Percentiles rank a stretch among this genome's conserved stretches.
Conservation (phyloP, 208 protist genomes). For the Wallacemonas sp. region DNA sequence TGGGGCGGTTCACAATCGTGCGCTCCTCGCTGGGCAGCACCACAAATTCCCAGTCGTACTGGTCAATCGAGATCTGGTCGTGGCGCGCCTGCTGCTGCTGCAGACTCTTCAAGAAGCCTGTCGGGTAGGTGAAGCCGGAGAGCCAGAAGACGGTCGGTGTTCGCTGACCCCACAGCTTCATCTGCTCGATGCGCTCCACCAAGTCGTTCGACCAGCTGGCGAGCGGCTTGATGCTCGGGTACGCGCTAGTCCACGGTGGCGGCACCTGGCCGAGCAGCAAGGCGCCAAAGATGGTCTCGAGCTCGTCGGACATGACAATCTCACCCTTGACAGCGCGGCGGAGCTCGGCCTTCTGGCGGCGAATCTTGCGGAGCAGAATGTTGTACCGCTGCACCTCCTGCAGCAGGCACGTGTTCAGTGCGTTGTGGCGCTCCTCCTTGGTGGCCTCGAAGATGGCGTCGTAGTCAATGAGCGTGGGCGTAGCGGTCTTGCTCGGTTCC, state of each 20-base stretch:
- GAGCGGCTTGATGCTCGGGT: constrained; percentile 97
- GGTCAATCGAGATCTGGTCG: constrained; percentile 96
- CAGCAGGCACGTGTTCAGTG: constrained; percentile 96
- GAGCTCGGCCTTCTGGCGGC: constrained; percentile 91
- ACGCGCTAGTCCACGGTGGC: constrained; percentile 93
- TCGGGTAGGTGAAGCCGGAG: constrained; percentile 98
- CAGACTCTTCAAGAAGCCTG: constrained; percentile 98
- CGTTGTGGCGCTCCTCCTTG: constrained; percentile 86
- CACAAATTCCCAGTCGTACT: constrained; percentile 97
- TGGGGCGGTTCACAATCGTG: constrained; percentile 88
- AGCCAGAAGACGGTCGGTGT: constrained; percentile 98
- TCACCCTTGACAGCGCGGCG: constrained; percentile 96
- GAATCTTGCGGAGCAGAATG: constrained; percentile 91
- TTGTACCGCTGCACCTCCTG: constrained; percentile 99
- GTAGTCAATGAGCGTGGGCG: constrained; percentile 88
- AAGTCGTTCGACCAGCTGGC: constrained; percentile 97
- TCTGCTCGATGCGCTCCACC: constrained; percentile 91
- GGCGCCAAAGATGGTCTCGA: constrained; percentile 94
- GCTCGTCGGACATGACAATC: constrained; percentile 97
- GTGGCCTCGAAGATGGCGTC: constrained; percentile 90
- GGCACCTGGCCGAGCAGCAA: constrained; percentile 94
- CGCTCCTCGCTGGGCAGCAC: constrained; percentile 91
- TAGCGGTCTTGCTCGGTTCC: constrained; percentile 79
- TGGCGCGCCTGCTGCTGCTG: constrained; percentile 94
- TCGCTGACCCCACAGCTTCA: constrained; percentile 92